Percentiles rank a stretch among this genome's conserved stretches.
Evolutionary conservation across 169 alveolate genomes (phyloP).

Genomic region (Plasmodium malariae): DNA sequence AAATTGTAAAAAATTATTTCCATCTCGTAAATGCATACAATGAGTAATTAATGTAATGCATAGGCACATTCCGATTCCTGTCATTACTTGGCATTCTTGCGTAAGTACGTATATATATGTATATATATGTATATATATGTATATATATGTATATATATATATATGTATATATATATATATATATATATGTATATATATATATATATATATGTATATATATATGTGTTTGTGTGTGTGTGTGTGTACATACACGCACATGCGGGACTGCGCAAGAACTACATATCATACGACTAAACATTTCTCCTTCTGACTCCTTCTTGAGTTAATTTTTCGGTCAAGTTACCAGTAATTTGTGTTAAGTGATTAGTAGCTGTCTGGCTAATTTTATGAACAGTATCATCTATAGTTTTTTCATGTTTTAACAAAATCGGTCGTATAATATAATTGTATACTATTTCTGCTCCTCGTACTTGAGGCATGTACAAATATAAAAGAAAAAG

Average conservation of each 20-base stretch:
- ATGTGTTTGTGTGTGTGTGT: not conserved
- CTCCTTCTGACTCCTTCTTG: slow-evolving; percentile 63
- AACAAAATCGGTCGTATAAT: slow-evolving; percentile 81
- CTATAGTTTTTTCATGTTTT: slow-evolving; percentile 80
- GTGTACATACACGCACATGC: not conserved
- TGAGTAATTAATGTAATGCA: too few relatives aligned
- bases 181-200: slow-evolving; percentile 45
- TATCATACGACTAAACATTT: not conserved
- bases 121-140: too few relatives aligned
- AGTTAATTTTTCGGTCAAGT: slow-evolving; percentile 34
- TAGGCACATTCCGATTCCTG: too few relatives aligned
- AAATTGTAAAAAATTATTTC: too few relatives aligned
- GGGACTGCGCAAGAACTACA: not conserved
- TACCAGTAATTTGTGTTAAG: slow-evolving; percentile 58
- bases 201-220: slow-evolving; percentile 22
- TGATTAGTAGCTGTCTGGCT: slow-evolving; percentile 77
- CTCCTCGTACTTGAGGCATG: slow-evolving; percentile 87
- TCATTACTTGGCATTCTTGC: too few relatives aligned
- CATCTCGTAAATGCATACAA: too few relatives aligned
- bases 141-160: slow-evolving; percentile 19
- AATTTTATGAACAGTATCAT: slow-evolving; percentile 77
- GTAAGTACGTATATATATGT: too few relatives aligned
- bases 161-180: slow-evolving; percentile 35
- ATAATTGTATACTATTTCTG: slow-evolving; percentile 78
- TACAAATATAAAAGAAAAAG: slow-evolving; percentile 90